Evolutionary conservation across 2,329 filamentous ascomycete species (phyloP).

Genomic region (Anisogramma anomala): DNA sequence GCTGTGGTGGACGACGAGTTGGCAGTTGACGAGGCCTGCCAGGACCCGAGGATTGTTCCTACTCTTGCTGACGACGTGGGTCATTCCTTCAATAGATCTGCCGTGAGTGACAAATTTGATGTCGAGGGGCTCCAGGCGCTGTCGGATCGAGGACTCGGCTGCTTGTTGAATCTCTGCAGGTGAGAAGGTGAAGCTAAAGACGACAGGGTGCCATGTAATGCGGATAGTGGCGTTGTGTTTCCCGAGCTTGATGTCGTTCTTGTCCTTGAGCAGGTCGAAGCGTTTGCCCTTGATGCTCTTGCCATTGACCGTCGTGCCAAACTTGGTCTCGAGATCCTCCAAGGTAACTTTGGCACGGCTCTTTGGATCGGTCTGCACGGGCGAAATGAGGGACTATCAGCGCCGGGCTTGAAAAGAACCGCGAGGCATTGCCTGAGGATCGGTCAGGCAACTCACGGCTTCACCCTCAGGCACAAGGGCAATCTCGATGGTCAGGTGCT

Average conservation of each 20-base stretch:
- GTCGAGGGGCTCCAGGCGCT: slow-evolving; percentile 69
- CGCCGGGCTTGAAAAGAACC: background rate
- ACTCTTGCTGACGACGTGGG: slow-evolving; percentile 80
- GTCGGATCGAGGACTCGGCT: slow-evolving; percentile 49
- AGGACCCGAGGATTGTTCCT: slow-evolving; percentile 81
- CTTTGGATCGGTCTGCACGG: slow-evolving; percentile 45
- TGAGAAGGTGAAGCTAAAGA: slow-evolving; percentile 72
- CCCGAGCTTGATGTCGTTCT: slow-evolving; percentile 61
- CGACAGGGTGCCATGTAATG: slow-evolving; percentile 66
- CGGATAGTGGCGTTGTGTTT: slow-evolving; percentile 55
- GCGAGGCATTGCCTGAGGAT: background rate
- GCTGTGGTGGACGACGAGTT: slow-evolving; percentile 59
- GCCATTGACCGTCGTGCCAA: slow-evolving; percentile 69
- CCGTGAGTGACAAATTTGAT: slow-evolving; percentile 75
- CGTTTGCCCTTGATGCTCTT: slow-evolving; percentile 53
- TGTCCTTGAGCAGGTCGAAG: slow-evolving; percentile 41
- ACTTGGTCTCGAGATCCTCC: slow-evolving; percentile 72
- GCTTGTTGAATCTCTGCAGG: slow-evolving; percentile 53
- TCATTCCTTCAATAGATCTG: slow-evolving; percentile 51
- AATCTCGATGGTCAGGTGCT: slow-evolving; percentile 73
- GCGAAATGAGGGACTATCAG: background rate
- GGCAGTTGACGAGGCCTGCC: slow-evolving; percentile 73
- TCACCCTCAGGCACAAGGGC: slow-evolving; percentile 52
- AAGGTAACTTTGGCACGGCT: slow-evolving; percentile 60
- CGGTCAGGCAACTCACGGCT: slow-evolving; percentile 39